phyloP scores from a whole-genome alignment of 768 basidiomycete species.

The Omphalotus guepiniiformis region DNA sequence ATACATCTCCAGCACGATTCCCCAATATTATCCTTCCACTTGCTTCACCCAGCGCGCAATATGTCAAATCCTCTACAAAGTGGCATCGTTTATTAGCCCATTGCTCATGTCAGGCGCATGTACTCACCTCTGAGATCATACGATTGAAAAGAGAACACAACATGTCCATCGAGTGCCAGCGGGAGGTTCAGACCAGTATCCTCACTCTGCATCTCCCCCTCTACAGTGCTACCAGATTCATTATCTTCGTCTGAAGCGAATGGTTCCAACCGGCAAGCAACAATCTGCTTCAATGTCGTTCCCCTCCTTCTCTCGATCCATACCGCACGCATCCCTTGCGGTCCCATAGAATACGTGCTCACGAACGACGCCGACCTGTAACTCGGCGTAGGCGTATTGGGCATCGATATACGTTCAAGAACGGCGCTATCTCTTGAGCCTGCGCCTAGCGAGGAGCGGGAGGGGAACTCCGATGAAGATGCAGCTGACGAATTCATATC shows the following conservation, averaged over 20 bases:
- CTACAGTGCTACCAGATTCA: neutral
- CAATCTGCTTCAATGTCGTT: slow-evolving; percentile 38
- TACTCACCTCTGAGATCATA: slow-evolving; percentile 37
- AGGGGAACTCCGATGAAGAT: slow-evolving; percentile 13
- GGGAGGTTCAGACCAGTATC: neutral
- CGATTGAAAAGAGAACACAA: slow-evolving; percentile 29
- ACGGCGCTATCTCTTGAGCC: neutral
- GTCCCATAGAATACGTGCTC: slow-evolving; percentile 43
- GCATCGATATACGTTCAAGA: neutral
- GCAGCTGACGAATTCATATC: slow-evolving; percentile 10
- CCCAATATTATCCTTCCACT: slow-evolving; percentile 40
- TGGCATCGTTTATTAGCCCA: slow-evolving; percentile 3
- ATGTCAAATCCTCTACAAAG: slow-evolving; percentile 37
- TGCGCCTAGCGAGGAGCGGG: slow-evolving; percentile 2
- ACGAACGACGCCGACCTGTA: slow-evolving; percentile 31
- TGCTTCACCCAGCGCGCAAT: slow-evolving; percentile 43
- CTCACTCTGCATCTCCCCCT: neutral
- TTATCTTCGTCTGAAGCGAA: neutral
- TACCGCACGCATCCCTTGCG: slow-evolving; percentile 45
- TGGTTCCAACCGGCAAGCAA: slow-evolving; percentile 29
- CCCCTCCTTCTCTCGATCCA: slow-evolving; percentile 51
- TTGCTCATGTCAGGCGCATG: neutral
- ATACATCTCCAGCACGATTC: slow-evolving; percentile 35
- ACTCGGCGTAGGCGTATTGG: neutral
- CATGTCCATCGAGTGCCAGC: slow-evolving; percentile 20